phyloP scores from a whole-genome alignment of 495 filamentous ascomycete genomes.

The Podospora conica region DNA sequence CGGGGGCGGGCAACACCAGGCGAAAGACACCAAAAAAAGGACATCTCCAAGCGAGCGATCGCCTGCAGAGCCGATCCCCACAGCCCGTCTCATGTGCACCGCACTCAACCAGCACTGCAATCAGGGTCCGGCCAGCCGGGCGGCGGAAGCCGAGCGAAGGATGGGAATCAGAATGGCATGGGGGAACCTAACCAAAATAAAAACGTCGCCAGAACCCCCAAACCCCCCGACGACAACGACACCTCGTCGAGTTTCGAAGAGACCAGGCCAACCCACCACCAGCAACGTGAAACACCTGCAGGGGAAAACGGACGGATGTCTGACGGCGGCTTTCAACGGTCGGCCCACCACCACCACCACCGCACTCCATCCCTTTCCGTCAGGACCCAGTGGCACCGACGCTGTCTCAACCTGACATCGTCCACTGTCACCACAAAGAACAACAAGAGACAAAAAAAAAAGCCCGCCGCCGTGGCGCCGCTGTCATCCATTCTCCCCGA shows the following conservation, averaged over 20 bases:
- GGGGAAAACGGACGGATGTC: background rate
- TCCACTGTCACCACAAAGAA: background rate
- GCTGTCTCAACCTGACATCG: background rate
- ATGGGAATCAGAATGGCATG: no score
- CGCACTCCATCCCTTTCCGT: background rate
- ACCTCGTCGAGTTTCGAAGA: no score
- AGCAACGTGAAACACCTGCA: slow-evolving; percentile 10
- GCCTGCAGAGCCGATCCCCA: slow-evolving; percentile 8
- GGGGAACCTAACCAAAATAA: no score
- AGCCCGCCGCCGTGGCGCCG: background rate
- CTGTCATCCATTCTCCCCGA: background rate
- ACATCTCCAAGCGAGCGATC: background rate
- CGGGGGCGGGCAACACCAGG: background rate
- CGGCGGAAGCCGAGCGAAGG: background rate
- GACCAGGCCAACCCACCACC: background rate
- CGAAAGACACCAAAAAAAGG: background rate
- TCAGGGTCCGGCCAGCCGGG: slow-evolving; percentile 1
- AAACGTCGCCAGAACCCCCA: no score
- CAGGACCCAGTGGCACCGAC: background rate
- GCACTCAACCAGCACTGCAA: no score
- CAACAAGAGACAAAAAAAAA: background rate
- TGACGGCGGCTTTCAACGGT: background rate
- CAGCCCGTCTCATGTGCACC: slow-evolving; percentile 7
- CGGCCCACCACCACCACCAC: background rate
- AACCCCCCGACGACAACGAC: no score